Evolutionary conservation across 306 rosid species (phyloP).

Genomic region (Clitoria ternatea): DNA sequence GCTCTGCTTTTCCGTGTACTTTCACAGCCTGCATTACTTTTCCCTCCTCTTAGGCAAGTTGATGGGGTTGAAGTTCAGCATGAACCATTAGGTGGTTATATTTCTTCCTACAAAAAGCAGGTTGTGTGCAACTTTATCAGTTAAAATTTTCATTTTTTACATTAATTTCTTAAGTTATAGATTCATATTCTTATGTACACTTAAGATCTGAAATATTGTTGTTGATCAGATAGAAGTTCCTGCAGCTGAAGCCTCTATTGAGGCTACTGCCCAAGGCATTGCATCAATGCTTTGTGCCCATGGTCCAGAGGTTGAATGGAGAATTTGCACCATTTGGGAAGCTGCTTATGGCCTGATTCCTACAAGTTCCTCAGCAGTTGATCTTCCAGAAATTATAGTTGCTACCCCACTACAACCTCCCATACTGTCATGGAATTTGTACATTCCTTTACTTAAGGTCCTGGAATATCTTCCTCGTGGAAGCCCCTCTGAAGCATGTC

Average conservation of each 20-base stretch:
- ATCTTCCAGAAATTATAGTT: constrained; percentile 93
- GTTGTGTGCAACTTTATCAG: constrained; percentile 21
- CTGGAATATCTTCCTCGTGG: constrained; percentile 98
- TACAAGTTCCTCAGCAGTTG: constrained; percentile 88
- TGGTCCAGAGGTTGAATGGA: constrained; percentile 99
- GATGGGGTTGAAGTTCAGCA: constrained; percentile 87
- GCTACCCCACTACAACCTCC: constrained; percentile 95
- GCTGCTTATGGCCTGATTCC: constrained; percentile 99
- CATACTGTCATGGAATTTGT: constrained; percentile 85
- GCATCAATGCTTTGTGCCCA: constrained; percentile 98
- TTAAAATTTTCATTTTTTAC: not conserved
- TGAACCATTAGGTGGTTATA: constrained; percentile 71
- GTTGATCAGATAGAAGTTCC: constrained; percentile 82
- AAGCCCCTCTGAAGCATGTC: constrained; percentile 98
- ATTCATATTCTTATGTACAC: not conserved
- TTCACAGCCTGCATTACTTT: constrained; percentile 95
- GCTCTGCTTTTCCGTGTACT: constrained; percentile 94
- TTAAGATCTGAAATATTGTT: constrained; percentile 15
- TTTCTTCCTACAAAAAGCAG: constrained; percentile 88
- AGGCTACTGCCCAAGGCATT: constrained; percentile 98
- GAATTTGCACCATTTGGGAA: constrained; percentile 99
- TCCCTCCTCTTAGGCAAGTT: constrained; percentile 91
- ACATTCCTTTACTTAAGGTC: constrained; percentile 93
- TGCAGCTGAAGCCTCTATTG: constrained; percentile 89
- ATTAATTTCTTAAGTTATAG: not conserved